Base-by-base conservation (phyloP, 305 asterid species). In the Fraxinus xanthoxyloides region DNA sequence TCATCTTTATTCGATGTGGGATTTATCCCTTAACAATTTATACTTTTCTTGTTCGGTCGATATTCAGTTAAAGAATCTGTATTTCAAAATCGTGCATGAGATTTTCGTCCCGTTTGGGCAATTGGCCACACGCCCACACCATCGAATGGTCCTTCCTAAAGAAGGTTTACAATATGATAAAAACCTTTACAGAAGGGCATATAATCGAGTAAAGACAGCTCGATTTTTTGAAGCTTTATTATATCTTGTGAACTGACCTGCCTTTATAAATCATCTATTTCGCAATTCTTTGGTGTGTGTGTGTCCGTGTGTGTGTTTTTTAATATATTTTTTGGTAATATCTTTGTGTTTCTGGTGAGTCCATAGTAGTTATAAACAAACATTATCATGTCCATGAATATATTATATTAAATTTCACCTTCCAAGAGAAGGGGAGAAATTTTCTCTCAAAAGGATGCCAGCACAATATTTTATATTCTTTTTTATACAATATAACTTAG, bases 121-220 rank as follows among this genome's bases (percentile, higher is more conserved):
- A 70, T 28, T 30, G 10, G 75, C 75, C 40, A 30, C 15, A 36
- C 51, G 51, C n/a, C 51, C 51, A 43, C 51, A 2, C 73, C 43
- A 36, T 40, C 82, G 84, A 77, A 34, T 80, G 82, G 86, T 80
- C 86, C 86, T 80, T 5, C 81, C 75, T 40, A 59, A 9, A 38
- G 69, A 48, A 30, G 56, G 46, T 54, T 74, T 36, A 26, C 31
- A 38, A 72, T 69, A 32, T 31, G 21, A 35, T 12, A 40, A 7
- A 61, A 43, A 77, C 70, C 34, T 77, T 56, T 48, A 61, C 40
- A 26, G 24, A 46, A 32, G 19, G 38, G 51, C 28, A 59, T 81
- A 19, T 70, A 26, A 21, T 34, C 82, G 23, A 30, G 23, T 69
- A 13, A 28, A 67, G 74, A 28, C 74, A 9, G 36, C 74, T 67